These are phyloP conservation scores for Metschnikowia vanudenii DNA, from an alignment of 805 yeast species.

Conservation along the genomic window DNA sequence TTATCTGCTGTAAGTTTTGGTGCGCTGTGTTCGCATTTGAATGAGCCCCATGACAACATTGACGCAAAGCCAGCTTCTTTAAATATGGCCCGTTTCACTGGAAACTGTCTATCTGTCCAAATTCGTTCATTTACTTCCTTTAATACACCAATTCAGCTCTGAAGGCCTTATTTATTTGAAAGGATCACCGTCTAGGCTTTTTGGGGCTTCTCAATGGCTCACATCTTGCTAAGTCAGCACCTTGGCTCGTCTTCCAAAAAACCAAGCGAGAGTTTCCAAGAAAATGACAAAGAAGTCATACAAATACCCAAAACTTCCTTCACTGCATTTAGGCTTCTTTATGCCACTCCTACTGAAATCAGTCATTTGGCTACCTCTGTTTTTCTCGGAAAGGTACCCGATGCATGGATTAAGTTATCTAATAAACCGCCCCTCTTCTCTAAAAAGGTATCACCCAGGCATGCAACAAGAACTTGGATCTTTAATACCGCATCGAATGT, in stretches of 20 bases:
- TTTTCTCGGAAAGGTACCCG: constrained; percentile 59
- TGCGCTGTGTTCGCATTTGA: neutral
- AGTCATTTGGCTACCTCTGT: constrained; percentile 47
- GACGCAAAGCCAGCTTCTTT: neutral
- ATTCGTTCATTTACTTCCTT: neutral
- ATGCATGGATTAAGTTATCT: constrained; percentile 44
- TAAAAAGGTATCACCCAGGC: neutral
- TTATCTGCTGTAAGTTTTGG: neutral
- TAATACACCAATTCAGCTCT: neutral
- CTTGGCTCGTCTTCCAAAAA: neutral
- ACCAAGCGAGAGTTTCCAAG: neutral
- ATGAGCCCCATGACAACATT: neutral
- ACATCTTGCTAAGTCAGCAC: neutral
- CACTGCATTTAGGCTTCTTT: constrained; percentile 58
- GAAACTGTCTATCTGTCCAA: neutral
- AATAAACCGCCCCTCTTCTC: constrained; percentile 1
- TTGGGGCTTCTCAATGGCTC: constrained; percentile 1
- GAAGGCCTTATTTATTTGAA: neutral
- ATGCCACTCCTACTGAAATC: constrained; percentile 49
- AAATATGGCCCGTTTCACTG: neutral
- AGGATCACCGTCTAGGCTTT: neutral
- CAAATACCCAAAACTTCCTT: constrained; percentile 53
- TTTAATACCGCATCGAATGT: constrained; percentile 5
- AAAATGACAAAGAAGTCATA: constrained; percentile 1
- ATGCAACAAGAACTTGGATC: constrained; percentile 7